Evolutionary conservation across 1,284 basidiomycete genomes (phyloP).

Genomic region (Rhodotorula sp.): DNA sequence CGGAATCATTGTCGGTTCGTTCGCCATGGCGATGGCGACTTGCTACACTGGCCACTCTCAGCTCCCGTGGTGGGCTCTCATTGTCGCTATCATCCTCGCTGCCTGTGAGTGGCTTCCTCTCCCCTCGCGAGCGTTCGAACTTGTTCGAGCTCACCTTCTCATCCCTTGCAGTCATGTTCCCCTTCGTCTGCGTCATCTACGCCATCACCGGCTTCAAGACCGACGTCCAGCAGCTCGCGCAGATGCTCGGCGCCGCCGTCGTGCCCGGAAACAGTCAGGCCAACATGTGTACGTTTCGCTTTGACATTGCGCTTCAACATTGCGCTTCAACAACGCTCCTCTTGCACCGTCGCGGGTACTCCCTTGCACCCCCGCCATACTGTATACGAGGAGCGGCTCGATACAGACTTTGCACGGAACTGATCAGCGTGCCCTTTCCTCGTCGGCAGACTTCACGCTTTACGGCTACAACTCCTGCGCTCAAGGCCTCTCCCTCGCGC

Average conservation of each 20-base stretch:
- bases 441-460: constrained; percentile 44
- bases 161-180: too few species aligned
- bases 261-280: constrained; percentile 65
- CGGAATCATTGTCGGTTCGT: constrained; percentile 58
- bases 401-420: not conserved
- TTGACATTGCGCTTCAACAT: too few species aligned
- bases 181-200: constrained; percentile 60
- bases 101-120: not conserved
- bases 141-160: constrained; percentile 28
- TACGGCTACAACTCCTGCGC: constrained; percentile 49
- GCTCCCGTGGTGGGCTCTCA: constrained; percentile 62
- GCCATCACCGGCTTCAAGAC: constrained; percentile 56
- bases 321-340: too few species aligned
- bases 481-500: constrained; percentile 57
- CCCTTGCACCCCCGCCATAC: too few species aligned
- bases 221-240: constrained; percentile 56
- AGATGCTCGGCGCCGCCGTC: constrained; percentile 64
- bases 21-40: constrained; percentile 54
- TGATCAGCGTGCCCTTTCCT: not conserved
- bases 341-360: too few species aligned
- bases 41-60: constrained; percentile 56
- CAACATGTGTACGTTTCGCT: constrained; percentile 53
- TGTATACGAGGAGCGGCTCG: too few species aligned
- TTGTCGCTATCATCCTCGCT: constrained; percentile 52
- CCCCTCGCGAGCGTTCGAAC: constrained; percentile 44